Conservation (phyloP, 768 basidiomycete genomes). For the Plicaturopsis crispa region DNA sequence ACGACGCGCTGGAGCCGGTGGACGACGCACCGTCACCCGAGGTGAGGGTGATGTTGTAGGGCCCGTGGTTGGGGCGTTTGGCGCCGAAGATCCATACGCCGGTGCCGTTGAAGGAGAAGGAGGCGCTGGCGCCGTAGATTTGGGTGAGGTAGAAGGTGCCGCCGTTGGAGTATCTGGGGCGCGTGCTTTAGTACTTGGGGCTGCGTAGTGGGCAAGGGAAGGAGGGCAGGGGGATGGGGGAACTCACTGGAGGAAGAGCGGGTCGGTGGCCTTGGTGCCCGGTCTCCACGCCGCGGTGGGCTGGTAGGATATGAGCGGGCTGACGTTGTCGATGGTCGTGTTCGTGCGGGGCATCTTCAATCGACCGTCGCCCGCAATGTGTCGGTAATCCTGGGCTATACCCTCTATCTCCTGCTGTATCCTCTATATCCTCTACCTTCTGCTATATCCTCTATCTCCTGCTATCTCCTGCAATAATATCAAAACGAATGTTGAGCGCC, state of each 20-base stretch:
- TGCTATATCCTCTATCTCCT: too few relatives aligned
- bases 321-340: constrained; percentile 27
- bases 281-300: constrained; percentile 14
- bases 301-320: constrained; percentile 23
- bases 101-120: constrained; percentile 42
- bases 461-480: too few relatives aligned
- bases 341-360: constrained; percentile 16
- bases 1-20: constrained; percentile 19
- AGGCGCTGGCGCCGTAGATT: constrained; percentile 22
- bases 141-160: constrained; percentile 33
- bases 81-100: constrained; percentile 43
- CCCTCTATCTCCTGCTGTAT: too few relatives aligned
- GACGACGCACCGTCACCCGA: constrained; percentile 28
- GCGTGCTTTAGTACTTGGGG: too few relatives aligned
- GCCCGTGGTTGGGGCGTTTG: constrained; percentile 38
- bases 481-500: too few relatives aligned
- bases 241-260: constrained; percentile 1
- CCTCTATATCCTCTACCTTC: too few relatives aligned
- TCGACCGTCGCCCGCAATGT: too few relatives aligned
- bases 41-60: constrained; percentile 32
- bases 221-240: constrained; percentile 23
- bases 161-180: constrained; percentile 30
- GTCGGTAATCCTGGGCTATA: too few relatives aligned
- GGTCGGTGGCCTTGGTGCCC: constrained; percentile 13
- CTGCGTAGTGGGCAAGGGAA: too few relatives aligned